Percentiles rank a stretch among this genome's conserved stretches.
These are phyloP conservation scores for Dactylis glomerata DNA, from an alignment of 176 grass and related monocot species.

Conservation along the genomic window DNA sequence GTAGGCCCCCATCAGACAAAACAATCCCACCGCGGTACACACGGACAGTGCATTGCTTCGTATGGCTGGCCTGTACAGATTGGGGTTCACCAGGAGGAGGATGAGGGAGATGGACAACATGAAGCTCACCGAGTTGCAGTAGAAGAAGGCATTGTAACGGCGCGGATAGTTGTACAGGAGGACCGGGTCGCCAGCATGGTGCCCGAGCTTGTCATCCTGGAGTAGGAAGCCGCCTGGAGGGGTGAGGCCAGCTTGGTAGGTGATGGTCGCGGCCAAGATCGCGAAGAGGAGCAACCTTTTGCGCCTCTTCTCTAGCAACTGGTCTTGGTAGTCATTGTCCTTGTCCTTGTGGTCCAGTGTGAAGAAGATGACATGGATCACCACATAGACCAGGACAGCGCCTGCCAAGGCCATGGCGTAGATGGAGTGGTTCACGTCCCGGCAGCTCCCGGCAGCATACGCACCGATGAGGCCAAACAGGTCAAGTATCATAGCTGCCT, in stretches of 20 bases:
- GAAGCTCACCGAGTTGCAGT: slow-evolving; percentile 39
- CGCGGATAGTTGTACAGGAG: slow-evolving; percentile 7
- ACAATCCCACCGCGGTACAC: not conserved
- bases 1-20: not conserved
- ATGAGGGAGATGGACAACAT: slow-evolving; percentile 28
- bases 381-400: not conserved
- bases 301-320: slow-evolving; percentile 7
- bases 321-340: not conserved
- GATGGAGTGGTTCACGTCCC: not conserved
- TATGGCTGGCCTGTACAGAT: slow-evolving; percentile 2
- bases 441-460: slow-evolving; percentile 15
- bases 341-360: not conserved
- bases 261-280: slow-evolving; percentile 22
- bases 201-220: not conserved
- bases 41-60: not conserved
- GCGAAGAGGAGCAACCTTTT: slow-evolving; percentile 35
- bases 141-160: slow-evolving; percentile 38
- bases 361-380: not conserved
- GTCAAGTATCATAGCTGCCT: slow-evolving; percentile 25
- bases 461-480: slow-evolving; percentile 42
- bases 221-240: slow-evolving; percentile 32
- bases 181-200: not conserved
- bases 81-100: slow-evolving; percentile 23
- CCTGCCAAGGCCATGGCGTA: not conserved
- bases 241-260: slow-evolving; percentile 44